Base-by-base conservation (phyloP, 2,329 filamentous ascomycete species). In the Grosmannia serpens region DNA sequence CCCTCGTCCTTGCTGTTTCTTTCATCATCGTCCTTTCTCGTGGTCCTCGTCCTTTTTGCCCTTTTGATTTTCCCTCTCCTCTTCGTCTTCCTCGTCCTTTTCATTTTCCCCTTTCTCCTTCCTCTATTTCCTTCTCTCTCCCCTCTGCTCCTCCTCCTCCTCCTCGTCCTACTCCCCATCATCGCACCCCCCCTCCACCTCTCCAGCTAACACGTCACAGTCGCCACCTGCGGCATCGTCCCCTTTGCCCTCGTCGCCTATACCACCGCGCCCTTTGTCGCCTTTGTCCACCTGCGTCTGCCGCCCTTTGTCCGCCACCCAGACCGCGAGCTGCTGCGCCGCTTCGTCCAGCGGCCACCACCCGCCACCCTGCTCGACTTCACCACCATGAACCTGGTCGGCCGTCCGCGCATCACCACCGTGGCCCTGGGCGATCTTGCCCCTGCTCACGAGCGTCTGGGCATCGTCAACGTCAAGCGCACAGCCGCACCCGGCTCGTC, bases 231-330 rank as follows among this genome's bases (percentile, higher is more conserved):
- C 61, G 83, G 86, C 64, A 68, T 85, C 44, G 70, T 87, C 10
- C 89, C 89, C 3, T 73, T 90, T 65, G 59, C 82, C 41, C 82
- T 85, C 65, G 77, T 89, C 26, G 75, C 58, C 27, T 86, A 84
- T 68, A 79, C 80, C 53, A 83, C 85, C 2, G 77, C 82, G 0
- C 87, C 89, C 3, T 88, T 87, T 66, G 87, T 92, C 9, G 83
- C 84, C 47, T 84, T 85, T 66, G 77, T 94, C 60, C 83, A 88
- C 69, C 73, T 94, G 55, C 79, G 81, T 26, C 75, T 91, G 1
- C 89, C 89, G 0, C 69, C 75, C 0, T 80, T 79, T 63, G 87
- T 86, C 20, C 82, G 87, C 51, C 70, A 76, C 46, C 58, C 59
- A 9, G 59, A 62, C 50, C 79, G 78, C 38, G 72, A 78, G 31